Percentiles rank a stretch among this genome's conserved stretches.
Conservation (phyloP, 805 yeast species). For the Metschnikowia borealis region DNA sequence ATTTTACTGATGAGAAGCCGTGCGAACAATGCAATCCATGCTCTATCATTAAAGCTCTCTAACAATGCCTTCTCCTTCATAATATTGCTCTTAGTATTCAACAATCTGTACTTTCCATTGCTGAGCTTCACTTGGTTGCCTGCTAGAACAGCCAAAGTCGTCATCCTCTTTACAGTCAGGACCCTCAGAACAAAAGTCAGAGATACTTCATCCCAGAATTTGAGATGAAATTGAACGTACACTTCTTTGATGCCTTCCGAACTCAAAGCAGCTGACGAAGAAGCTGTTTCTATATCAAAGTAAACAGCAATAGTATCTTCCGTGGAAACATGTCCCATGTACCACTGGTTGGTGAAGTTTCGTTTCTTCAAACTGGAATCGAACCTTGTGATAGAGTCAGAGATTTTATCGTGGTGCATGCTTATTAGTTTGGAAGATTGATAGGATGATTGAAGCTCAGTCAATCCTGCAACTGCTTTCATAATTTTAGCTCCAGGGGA, state of each 20-base stretch:
- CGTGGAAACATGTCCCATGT: slow-evolving; percentile 20
- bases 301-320: slow-evolving; percentile 26
- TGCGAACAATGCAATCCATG: slow-evolving; percentile 29
- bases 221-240: slow-evolving; percentile 31
- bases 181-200: slow-evolving; percentile 26
- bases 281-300: slow-evolving; percentile 31
- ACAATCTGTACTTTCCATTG: slow-evolving; percentile 13
- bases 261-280: slow-evolving; percentile 18
- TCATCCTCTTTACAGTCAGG: slow-evolving; percentile 27
- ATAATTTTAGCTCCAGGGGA: slow-evolving; percentile 32
- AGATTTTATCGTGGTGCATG: slow-evolving; percentile 27
- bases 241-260: slow-evolving; percentile 20
- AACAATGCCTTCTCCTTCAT: slow-evolving; percentile 25
- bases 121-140: slow-evolving; percentile 16
- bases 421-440: slow-evolving; percentile 17
- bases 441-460: slow-evolving; percentile 33
- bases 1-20: slow-evolving; percentile 33
- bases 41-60: slow-evolving; percentile 30
- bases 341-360: slow-evolving; percentile 39
- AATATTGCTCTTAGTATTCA: slow-evolving; percentile 19
- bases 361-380: slow-evolving; percentile 30
- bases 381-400: slow-evolving; percentile 29
- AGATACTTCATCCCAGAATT: slow-evolving; percentile 23
- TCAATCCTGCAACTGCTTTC: slow-evolving; percentile 30
- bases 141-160: slow-evolving; percentile 22